Conservation (phyloP, 1,139 yeast species). For the Candida anutae region DNA sequence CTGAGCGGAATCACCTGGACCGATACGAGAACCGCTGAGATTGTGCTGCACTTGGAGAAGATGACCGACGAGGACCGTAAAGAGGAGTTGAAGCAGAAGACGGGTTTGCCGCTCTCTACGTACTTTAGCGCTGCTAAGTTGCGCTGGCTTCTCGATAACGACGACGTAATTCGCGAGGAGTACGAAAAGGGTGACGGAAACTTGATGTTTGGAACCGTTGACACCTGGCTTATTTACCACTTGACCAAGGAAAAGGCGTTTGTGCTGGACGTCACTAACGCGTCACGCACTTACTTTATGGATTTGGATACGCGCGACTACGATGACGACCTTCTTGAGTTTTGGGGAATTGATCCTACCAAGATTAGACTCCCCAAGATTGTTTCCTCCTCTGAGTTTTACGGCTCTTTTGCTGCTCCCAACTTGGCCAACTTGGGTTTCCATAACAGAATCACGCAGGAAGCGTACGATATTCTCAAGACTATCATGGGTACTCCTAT, state of each 20-base stretch:
- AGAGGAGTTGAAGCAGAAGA: constrained; percentile 52
- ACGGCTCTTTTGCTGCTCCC: constrained; percentile 65
- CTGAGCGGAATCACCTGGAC: constrained; percentile 94
- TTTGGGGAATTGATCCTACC: constrained; percentile 71
- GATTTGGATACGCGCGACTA: constrained; percentile 70
- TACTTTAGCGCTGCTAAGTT: constrained; percentile 89
- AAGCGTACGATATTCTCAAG: constrained; percentile 42
- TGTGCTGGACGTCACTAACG: constrained; percentile 86
- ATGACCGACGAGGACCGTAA: constrained; percentile 52
- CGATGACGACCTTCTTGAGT: constrained; percentile 66
- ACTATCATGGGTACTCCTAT: constrained; percentile 59
- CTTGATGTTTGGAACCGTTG: constrained; percentile 90
- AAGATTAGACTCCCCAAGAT: constrained; percentile 72
- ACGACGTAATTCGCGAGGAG: constrained; percentile 56
- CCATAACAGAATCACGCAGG: constrained; percentile 44
- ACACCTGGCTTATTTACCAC: constrained; percentile 88
- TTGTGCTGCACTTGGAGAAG: constrained; percentile 59
- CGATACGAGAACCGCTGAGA: constrained; percentile 76
- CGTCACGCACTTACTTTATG: constrained; percentile 88
- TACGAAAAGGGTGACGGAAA: constrained; percentile 67
- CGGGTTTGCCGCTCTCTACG: constrained; percentile 85
- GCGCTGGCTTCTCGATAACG: constrained; percentile 84
- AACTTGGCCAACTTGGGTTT: constrained; percentile 43
- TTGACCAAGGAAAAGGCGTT: constrained; percentile 66
- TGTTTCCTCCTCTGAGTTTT: constrained; percentile 71